Percentiles rank a stretch among this genome's conserved stretches.
phyloP scores from a whole-genome alignment of 441 rosid species.

The Hura crepitans region DNA sequence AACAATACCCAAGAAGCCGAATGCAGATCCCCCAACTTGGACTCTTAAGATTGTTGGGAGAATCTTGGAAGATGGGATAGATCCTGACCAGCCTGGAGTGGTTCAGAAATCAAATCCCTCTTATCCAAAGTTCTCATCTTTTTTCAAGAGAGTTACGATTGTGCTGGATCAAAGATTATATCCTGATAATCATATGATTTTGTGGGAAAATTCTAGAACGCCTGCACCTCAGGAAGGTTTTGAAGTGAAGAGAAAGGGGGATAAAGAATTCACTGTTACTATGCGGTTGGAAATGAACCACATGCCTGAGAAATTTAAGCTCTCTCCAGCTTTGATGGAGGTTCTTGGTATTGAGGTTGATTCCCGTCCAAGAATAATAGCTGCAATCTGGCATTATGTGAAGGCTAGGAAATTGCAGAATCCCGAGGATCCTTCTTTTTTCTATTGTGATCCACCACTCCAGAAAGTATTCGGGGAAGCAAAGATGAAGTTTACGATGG shows the following conservation, averaged over 20 bases:
- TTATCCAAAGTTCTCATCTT: slow-evolving; percentile 76
- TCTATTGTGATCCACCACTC: slow-evolving; percentile 80
- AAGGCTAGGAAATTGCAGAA: slow-evolving; percentile 88
- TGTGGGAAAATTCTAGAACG: slow-evolving; percentile 86
- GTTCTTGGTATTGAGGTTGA: slow-evolving; percentile 94
- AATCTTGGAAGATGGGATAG: slow-evolving; percentile 85
- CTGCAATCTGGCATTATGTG: slow-evolving; percentile 93
- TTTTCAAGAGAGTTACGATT: slow-evolving; percentile 83
- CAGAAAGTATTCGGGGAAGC: slow-evolving; percentile 88
- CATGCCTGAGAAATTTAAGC: slow-evolving; percentile 83
- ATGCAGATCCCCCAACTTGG: slow-evolving; percentile 86
- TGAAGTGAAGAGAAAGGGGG: slow-evolving; percentile 95
- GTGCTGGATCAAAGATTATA: slow-evolving; percentile 80
- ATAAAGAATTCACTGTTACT: slow-evolving; percentile 70
- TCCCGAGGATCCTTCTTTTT: slow-evolving; percentile 79
- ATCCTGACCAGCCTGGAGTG: slow-evolving; percentile 71
- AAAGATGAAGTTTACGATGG: slow-evolving; percentile 70
- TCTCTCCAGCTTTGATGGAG: slow-evolving; percentile 76
- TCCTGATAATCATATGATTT: slow-evolving; percentile 74
- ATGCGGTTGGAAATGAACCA: slow-evolving; percentile 86
- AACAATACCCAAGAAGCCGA: slow-evolving; percentile 59
- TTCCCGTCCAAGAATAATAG: slow-evolving; percentile 80
- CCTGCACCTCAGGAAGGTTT: slow-evolving; percentile 92
- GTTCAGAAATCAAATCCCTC: slow-evolving; percentile 56
- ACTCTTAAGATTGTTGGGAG: slow-evolving; percentile 86